A percentile compares a stretch with the other conserved stretches of the same genome.
Conservation (phyloP, 345 rosid genomes). For the Salix exigua region DNA sequence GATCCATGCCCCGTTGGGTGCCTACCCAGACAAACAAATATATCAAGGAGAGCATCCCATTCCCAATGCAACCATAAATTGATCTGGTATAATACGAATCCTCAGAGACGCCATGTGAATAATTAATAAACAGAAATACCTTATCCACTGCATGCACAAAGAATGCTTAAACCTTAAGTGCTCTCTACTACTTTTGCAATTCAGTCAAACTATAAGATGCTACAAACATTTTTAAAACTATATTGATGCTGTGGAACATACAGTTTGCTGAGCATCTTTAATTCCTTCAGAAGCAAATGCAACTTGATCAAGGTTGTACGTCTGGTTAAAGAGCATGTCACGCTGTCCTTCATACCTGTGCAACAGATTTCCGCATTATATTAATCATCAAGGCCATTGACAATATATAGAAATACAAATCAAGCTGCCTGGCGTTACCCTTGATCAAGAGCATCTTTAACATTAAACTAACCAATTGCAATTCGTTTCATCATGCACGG, state of each 20-base stretch:
- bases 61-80: background rate
- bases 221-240: background rate
- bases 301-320: slow-evolving; percentile 99
- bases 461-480: background rate
- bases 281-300: slow-evolving; percentile 97
- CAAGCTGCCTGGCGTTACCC: background rate
- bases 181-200: background rate
- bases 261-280: slow-evolving; percentile 98
- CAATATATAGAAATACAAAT: background rate
- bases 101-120: background rate
- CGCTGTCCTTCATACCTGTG: slow-evolving; percentile 96
- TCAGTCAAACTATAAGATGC: background rate
- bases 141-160: background rate
- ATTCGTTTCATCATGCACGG: background rate
- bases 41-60: slow-evolving; percentile 6
- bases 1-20: slow-evolving; percentile 35
- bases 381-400: slow-evolving; percentile 10
- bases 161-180: background rate
- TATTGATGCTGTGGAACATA: slow-evolving; percentile 30
- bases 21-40: slow-evolving; percentile 39
- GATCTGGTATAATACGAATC: background rate
- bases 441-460: background rate
- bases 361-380: background rate
- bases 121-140: background rate
- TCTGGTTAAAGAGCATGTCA: slow-evolving; percentile 95